Base-by-base conservation (phyloP, 2,329 filamentous ascomycete species). In the Aspergillaceae sp. region DNA sequence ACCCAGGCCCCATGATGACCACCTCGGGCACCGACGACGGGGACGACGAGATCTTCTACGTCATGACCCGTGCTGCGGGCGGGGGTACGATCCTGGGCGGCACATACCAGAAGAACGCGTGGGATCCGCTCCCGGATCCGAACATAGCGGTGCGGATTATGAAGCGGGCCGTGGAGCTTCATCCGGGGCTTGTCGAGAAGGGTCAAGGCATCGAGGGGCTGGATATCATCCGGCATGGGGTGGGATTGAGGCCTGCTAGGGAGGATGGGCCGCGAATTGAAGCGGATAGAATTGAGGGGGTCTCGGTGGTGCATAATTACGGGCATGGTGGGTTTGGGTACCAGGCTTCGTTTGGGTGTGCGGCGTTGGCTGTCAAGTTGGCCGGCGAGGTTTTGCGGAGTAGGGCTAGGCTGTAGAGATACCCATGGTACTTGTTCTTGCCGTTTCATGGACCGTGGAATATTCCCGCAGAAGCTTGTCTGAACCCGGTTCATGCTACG, bases 11-110 rank as follows among this genome's bases (percentile, higher is more conserved):
- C 32, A 91, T 94, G 86, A 65, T 79, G 41, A 76, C 77, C 5
- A 74, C 78, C 9, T 88, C 84, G 7, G 85, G 86, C 37, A 85
- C 81, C 0, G 84, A 88, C 42, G 86, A 92, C 57, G 83, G 79
- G 2, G 70, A 74, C 0, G 82, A 84, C 32, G 89, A 95, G 65
- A 71, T 83, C 4, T 72, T 79, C 48, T 96, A 96, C 63, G 75
- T 86, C 41, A 95, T 96, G 89, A 82, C 81, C 58, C 78, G 90
- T 29, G 86, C 89, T 1, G 63, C 63, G 42, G 67, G 82, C n/a
- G 90, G 89, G 19, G 90, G 90, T 7, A 92, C 87, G 0, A 76
- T 95, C 37, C 71, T 95, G 2, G 90, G 89, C n/a, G 90, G 90
- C 2, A 91, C 83, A 41, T 86, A 94, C 58, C 83, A 89, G 63